Conservation (phyloP, 1,284 basidiomycete genomes). For the Nidula niveotomentosa region DNA sequence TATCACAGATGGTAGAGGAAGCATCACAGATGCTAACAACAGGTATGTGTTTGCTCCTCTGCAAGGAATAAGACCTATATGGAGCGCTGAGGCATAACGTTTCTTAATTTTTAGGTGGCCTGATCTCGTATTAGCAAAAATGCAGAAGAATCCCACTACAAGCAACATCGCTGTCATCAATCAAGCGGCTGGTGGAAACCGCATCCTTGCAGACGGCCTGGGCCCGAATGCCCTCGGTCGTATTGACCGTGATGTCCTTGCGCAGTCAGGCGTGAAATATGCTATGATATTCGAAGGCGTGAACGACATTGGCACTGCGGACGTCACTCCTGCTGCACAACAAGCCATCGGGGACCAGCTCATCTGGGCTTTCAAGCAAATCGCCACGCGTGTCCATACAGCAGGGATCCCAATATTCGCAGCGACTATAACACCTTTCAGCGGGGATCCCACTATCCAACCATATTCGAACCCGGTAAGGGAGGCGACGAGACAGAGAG, state of each 20-base stretch:
- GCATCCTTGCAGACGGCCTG: slow-evolving; percentile 45
- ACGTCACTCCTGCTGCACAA: slow-evolving; percentile 31
- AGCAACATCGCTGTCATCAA: slow-evolving; percentile 40
- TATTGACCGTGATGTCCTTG: slow-evolving; percentile 48
- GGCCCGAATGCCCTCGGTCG: slow-evolving; percentile 46
- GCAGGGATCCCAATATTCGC: slow-evolving; percentile 42
- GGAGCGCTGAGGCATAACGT: not conserved
- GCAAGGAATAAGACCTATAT: too few species aligned
- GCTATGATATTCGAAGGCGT: slow-evolving; percentile 54
- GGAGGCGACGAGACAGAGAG: slow-evolving; percentile 38
- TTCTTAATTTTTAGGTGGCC: slow-evolving; percentile 37
- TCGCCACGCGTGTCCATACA: slow-evolving; percentile 39
- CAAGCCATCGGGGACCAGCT: slow-evolving; percentile 35
- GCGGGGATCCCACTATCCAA: slow-evolving; percentile 30
- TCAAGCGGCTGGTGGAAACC: slow-evolving; percentile 52
- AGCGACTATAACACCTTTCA: slow-evolving; percentile 51
- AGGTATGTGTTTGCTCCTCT: slow-evolving; percentile 19
- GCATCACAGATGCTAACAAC: slow-evolving; percentile 36
- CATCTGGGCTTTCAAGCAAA: slow-evolving; percentile 44
- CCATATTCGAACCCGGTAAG: slow-evolving; percentile 35
- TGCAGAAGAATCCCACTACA: slow-evolving; percentile 33
- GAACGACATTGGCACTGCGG: slow-evolving; percentile 48
- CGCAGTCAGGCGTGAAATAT: slow-evolving; percentile 41
- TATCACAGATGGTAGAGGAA: slow-evolving; percentile 44
- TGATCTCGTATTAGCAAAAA: slow-evolving; percentile 40